These are phyloP conservation scores for Cadophora gregata DNA, from an alignment of 2,329 filamentous ascomycete species.

Conservation along the genomic window DNA sequence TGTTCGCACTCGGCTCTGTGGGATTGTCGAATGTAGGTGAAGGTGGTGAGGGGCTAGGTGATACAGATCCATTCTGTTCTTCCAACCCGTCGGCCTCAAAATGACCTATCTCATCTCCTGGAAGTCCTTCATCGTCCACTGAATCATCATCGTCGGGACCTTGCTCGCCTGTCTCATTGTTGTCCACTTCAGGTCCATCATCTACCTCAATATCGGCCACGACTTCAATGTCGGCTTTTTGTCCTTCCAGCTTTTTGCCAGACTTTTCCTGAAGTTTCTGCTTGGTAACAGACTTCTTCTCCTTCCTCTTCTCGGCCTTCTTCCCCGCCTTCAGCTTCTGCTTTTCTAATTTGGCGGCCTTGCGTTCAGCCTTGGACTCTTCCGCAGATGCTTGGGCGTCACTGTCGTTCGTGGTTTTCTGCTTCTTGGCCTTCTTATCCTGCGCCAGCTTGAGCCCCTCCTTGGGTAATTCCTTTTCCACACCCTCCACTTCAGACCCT, in stretches of 20 bases:
- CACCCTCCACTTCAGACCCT: slow-evolving; percentile 54
- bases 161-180: slow-evolving; percentile 20
- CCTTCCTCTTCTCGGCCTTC: slow-evolving; percentile 53
- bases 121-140: slow-evolving; percentile 33
- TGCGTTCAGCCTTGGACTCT: slow-evolving; percentile 45
- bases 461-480: slow-evolving; percentile 65
- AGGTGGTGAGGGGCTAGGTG: slow-evolving; percentile 57
- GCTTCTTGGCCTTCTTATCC: slow-evolving; percentile 55
- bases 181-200: slow-evolving; percentile 32
- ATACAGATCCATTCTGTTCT: slow-evolving; percentile 47
- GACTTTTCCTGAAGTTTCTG: slow-evolving; percentile 28
- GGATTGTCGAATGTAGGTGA: slow-evolving; percentile 68
- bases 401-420: slow-evolving; percentile 52
- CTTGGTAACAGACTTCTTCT: slow-evolving; percentile 48
- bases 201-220: slow-evolving; percentile 10
- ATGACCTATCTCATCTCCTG: slow-evolving; percentile 47
- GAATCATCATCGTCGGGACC: slow-evolving; percentile 34
- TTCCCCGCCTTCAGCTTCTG: slow-evolving; percentile 44
- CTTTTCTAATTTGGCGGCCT: slow-evolving; percentile 27
- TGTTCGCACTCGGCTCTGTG: slow-evolving; percentile 61
- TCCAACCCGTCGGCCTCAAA: slow-evolving; percentile 56
- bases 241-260: slow-evolving; percentile 3
- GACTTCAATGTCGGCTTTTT: background rate
- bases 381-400: slow-evolving; percentile 19
- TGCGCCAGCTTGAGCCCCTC: slow-evolving; percentile 63